These are phyloP conservation scores for Tricholomella constricta DNA, from an alignment of 768 basidiomycete species.

Conservation along the genomic window DNA sequence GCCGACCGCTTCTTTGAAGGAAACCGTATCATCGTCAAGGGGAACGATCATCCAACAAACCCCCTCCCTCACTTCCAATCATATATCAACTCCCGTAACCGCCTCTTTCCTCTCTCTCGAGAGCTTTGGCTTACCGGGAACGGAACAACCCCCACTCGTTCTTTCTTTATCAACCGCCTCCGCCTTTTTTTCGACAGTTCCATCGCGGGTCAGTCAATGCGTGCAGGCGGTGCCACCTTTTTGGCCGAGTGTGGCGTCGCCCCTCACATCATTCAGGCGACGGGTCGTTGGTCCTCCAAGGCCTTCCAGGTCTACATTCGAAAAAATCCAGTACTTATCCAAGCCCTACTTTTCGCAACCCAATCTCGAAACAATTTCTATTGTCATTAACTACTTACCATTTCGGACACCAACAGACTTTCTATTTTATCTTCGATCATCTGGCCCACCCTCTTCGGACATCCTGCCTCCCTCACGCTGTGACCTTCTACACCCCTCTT, in stretches of 20 bases:
- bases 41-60: background rate
- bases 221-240: conserved; percentile 37
- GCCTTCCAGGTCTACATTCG: conserved; percentile 26
- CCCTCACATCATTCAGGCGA: conserved; percentile 29
- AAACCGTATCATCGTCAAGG: conserved; percentile 15
- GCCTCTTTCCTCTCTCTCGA: background rate
- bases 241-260: conserved; percentile 29
- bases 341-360: too few species aligned
- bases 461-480: too few species aligned
- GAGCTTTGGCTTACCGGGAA: conserved; percentile 16
- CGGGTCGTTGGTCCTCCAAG: conserved; percentile 36
- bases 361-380: too few species aligned
- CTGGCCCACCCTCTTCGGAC: too few species aligned
- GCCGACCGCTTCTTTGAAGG: conserved; percentile 23
- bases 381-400: too few species aligned
- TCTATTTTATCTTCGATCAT: too few species aligned
- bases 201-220: conserved; percentile 39
- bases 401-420: too few species aligned
- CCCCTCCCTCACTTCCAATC: background rate
- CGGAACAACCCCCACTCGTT: conserved; percentile 13
- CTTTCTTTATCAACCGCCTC: conserved; percentile 19
- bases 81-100: conserved; percentile 2
- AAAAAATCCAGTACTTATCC: conserved; percentile 18
- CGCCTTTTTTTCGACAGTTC: background rate
- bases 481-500: too few species aligned